Percentiles rank a stretch among this genome's conserved stretches.
Evolutionary conservation across 345 rosid species (phyloP).

Genomic region (Acer campestre): DNA sequence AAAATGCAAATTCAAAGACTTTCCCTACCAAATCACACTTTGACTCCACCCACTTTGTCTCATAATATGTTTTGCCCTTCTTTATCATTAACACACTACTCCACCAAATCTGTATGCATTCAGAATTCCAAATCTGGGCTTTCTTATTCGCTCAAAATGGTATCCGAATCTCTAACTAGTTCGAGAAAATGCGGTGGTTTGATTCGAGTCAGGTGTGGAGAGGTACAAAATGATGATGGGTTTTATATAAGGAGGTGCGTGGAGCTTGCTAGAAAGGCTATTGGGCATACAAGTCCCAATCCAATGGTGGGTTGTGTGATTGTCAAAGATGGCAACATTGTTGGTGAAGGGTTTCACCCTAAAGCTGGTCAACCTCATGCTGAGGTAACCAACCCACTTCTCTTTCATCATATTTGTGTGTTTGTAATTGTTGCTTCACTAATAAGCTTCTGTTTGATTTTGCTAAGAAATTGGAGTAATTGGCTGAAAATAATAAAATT

Average conservation of each 20-base stretch:
- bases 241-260: constrained; percentile 78
- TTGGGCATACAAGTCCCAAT: constrained; percentile 87
- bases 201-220: constrained; percentile 32
- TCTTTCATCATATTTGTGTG: background rate
- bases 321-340: constrained; percentile 79
- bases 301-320: constrained; percentile 97
- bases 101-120: constrained; percentile 3
- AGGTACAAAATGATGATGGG: constrained; percentile 39
- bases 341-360: constrained; percentile 95
- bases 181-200: constrained; percentile 18
- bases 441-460: background rate
- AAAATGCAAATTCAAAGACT: constrained; percentile 29
- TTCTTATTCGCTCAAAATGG: constrained; percentile 27
- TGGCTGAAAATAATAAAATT: background rate
- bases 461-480: background rate
- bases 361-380: constrained; percentile 98
- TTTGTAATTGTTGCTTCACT: background rate
- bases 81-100: background rate
- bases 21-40: constrained; percentile 9
- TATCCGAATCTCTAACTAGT: constrained; percentile 22
- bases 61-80: constrained; percentile 3
- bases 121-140: constrained; percentile 14
- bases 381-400: constrained; percentile 53
- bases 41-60: background rate
- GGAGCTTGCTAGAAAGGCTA: constrained; percentile 75